Base-by-base conservation (phyloP, 176 grass and related monocot species). In the Tuctoria greenei region DNA sequence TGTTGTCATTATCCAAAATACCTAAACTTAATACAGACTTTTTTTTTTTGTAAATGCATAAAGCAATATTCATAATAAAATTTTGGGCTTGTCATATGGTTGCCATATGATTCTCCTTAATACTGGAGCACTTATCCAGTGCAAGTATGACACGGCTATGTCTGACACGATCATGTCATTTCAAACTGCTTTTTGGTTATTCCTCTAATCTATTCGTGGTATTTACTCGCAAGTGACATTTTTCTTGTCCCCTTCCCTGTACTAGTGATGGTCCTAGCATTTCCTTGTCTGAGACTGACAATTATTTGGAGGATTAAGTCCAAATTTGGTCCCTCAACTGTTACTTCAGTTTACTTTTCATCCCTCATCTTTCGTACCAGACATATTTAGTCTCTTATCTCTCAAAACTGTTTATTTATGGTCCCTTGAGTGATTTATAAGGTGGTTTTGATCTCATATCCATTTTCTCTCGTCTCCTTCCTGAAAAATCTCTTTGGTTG, bases 21-120 rank as follows among this genome's bases (percentile, higher is more conserved):
- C 25, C 8, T 34, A 34, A 23, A 56, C 10, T 51, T 8, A 18
- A 15, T 71, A 12, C 42, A 26, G 16, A 63, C 56, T 4, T 5
- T 34, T 13, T 12, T 4, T 5, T 34, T 13, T 12, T 31, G 31
- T 31, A 17, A 42, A 34, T 20, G 10, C 49, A 16, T 38, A 61
- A 35, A 24, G 7, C 50, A 54, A 37, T 1, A 11, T 11, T 46
- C 27, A 36, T 18, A 7, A 17, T 60, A 10, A 8, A 69, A 75
- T 54, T 34, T 23, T 28, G 11, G 51, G 8, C 27, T 66, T 37
- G 47, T 61, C 21, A 16, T 66, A 45, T n/a, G 12, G 15, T 42
- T 81, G 17, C 24, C n/a, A 75, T 65, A 15, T 77, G 12, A n/a
- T 71, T 5, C 39, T 59, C 46, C 26, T 71, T 28, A 64, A 64